A percentile compares a stretch with the other conserved stretches of the same genome.
Conservation (phyloP, 2,329 filamentous ascomycete genomes). For the Monosporascus sp. region DNA sequence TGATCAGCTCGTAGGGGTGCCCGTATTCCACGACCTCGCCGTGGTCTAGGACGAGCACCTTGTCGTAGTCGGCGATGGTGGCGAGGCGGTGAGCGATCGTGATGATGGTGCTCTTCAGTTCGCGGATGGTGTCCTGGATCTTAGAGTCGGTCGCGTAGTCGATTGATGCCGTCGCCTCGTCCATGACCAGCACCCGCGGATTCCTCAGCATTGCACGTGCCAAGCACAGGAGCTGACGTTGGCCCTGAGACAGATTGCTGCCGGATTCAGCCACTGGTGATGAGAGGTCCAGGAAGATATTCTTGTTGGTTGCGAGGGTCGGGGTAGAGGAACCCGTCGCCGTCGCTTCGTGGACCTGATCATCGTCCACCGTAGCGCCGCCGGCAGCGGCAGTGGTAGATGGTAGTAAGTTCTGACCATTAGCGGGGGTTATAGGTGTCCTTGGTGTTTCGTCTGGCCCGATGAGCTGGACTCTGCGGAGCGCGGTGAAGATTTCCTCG, state of each 20-base stretch:
- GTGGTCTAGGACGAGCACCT: constrained; percentile 89
- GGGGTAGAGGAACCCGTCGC: constrained; percentile 20
- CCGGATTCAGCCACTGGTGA: constrained; percentile 86
- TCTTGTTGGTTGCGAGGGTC: constrained; percentile 71
- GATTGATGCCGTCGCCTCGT: constrained; percentile 95
- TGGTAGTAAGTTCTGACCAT: constrained; percentile 7
- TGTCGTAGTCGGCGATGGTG: constrained; percentile 97
- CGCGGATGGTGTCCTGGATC: constrained; percentile 94
- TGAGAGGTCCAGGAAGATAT: constrained; percentile 83
- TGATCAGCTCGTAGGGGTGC: constrained; percentile 80
- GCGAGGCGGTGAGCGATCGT: constrained; percentile 94
- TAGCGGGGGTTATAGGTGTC: constrained; percentile 13
- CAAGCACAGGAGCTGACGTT: constrained; percentile 89
- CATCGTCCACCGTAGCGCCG: background rate
- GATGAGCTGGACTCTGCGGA: constrained; percentile 86
- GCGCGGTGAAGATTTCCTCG: constrained; percentile 80
- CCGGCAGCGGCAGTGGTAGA: constrained; percentile 1
- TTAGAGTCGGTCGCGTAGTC: constrained; percentile 94
- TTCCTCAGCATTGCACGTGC: constrained; percentile 88
- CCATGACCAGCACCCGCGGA: constrained; percentile 95
- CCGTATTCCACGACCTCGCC: constrained; percentile 83
- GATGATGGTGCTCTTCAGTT: constrained; percentile 87
- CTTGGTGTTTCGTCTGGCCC: constrained; percentile 44
- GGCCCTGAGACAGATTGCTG: constrained; percentile 90
- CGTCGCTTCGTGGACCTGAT: constrained; percentile 1